Conservation (phyloP, 306 rosid species). For the Geum urbanum region DNA sequence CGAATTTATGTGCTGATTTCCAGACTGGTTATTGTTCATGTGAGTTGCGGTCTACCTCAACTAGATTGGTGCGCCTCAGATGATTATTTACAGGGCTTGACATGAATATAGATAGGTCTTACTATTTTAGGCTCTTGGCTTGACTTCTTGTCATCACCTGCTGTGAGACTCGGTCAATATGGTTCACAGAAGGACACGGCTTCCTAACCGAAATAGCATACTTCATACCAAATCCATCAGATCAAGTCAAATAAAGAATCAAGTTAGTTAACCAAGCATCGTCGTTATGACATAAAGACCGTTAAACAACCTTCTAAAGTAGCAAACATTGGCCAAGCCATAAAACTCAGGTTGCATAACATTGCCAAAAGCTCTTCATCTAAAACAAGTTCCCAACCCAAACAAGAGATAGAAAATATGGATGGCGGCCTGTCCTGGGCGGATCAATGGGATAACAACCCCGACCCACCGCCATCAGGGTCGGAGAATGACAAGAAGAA, state of each 20-base stretch:
- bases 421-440: constrained; percentile 59
- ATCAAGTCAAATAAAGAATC: constrained; percentile 3
- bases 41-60: neutral
- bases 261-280: neutral
- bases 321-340: constrained; percentile 16
- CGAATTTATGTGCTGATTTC: neutral
- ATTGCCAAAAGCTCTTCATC: constrained; percentile 5
- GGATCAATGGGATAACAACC: constrained; percentile 67
- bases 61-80: neutral
- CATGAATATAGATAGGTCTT: constrained; percentile 1
- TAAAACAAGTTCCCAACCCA: neutral
- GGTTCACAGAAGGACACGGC: neutral
- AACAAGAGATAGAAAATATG: constrained; percentile 21
- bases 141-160: constrained; percentile 2
- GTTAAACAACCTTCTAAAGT: constrained; percentile 9
- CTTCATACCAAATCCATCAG: neutral
- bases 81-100: neutral
- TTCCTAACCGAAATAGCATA: constrained; percentile 6
- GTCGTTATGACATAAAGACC: constrained; percentile 1
- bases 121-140: neutral
- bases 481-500: constrained; percentile 47
- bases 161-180: neutral
- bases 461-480: constrained; percentile 38
- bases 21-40: neutral
- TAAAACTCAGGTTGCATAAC: neutral